A percentile compares a stretch with the other conserved stretches of the same genome.
Conservation (phyloP, 495 filamentous ascomycete species). For the Penicillium cinerascens region DNA sequence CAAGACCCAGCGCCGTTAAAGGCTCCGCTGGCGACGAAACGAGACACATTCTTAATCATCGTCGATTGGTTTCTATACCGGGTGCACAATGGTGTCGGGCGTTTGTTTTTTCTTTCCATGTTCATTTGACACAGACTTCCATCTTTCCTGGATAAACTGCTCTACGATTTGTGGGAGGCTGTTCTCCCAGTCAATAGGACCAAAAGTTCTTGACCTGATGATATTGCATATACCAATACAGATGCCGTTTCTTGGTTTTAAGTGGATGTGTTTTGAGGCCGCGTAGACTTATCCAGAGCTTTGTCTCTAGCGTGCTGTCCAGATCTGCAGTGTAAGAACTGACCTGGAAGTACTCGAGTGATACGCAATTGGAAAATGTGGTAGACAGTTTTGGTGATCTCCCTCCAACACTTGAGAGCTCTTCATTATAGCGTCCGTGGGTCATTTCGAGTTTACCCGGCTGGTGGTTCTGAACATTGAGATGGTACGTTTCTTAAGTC, state of each 20-base stretch:
- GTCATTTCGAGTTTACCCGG: no score
- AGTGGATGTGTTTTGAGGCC: background rate
- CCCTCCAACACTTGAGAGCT: no score
- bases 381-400: no score
- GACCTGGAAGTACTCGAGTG: no score
- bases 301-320: background rate
- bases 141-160: slow-evolving; percentile 7
- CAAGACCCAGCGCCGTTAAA: slow-evolving; percentile 57
- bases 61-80: slow-evolving; percentile 32
- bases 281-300: background rate
- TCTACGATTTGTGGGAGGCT: slow-evolving; percentile 20
- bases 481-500: no score
- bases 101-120: slow-evolving; percentile 16
- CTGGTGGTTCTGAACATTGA: no score
- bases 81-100: slow-evolving; percentile 36
- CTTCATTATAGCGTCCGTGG: no score
- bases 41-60: slow-evolving; percentile 35
- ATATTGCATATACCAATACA: slow-evolving; percentile 32
- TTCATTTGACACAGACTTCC: slow-evolving; percentile 14
- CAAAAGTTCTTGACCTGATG: slow-evolving; percentile 34
- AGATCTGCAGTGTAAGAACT: no score
- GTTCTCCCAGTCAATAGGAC: slow-evolving; percentile 26
- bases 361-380: no score
- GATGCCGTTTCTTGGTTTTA: slow-evolving; percentile 10
- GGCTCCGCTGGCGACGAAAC: slow-evolving; percentile 21